Evolutionary conservation across 2,329 filamentous ascomycete genomes (phyloP).

Genomic region (Clathrospora elynae): DNA sequence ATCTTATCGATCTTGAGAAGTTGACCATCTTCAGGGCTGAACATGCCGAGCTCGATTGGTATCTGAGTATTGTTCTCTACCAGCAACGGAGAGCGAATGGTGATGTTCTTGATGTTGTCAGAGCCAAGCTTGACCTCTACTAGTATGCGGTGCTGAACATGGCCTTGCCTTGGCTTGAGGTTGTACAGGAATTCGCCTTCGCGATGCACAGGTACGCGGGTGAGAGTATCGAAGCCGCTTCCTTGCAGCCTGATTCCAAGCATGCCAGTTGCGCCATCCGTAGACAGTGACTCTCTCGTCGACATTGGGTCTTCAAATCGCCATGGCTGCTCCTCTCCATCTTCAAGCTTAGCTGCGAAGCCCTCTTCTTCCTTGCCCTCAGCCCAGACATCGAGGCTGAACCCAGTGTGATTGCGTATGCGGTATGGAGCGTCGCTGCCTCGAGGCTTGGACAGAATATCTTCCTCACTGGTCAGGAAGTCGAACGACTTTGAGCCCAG

Average conservation of each 20-base stretch:
- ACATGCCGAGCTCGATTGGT: constrained; percentile 90
- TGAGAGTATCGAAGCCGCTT: constrained; percentile 90
- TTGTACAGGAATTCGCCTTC: constrained; percentile 93
- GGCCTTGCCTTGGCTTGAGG: constrained; percentile 82
- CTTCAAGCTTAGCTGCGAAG: constrained; percentile 77
- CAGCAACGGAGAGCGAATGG: constrained; percentile 85
- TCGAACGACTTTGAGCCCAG: constrained; percentile 90
- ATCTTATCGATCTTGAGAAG: constrained; percentile 98
- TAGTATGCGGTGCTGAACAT: constrained; percentile 83
- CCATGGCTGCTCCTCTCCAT: constrained; percentile 93
- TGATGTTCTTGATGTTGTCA: constrained; percentile 98
- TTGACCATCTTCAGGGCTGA: constrained; percentile 83
- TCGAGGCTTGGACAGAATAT: constrained; percentile 90
- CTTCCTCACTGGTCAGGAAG: constrained; percentile 85
- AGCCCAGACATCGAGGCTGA: constrained; percentile 78
- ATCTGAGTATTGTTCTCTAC: constrained; percentile 98
- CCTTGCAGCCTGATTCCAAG: constrained; percentile 86
- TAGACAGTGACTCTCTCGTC: constrained; percentile 88
- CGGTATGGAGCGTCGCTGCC: constrained; percentile 90
- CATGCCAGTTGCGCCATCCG: constrained; percentile 78
- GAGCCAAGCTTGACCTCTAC: constrained; percentile 89
- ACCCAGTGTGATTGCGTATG: constrained; percentile 94
- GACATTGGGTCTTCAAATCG: constrained; percentile 96
- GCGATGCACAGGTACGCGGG: constrained; percentile 86
- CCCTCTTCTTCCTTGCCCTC: constrained; percentile 71